Percentiles rank a stretch among this genome's conserved stretches.
Conservation (phyloP, 768 basidiomycete species). For the Coprinopsis sp. region DNA sequence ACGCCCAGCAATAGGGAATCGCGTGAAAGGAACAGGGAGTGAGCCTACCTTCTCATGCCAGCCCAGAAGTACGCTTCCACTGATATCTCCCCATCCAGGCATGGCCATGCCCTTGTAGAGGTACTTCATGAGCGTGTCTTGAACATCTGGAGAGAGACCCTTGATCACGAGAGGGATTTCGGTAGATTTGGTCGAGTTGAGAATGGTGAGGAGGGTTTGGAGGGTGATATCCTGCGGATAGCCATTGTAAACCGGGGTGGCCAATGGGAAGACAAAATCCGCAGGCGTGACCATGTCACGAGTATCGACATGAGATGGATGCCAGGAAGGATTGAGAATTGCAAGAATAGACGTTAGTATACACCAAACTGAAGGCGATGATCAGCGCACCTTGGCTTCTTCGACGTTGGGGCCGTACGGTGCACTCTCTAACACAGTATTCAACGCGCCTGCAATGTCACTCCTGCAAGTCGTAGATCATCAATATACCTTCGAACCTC, state of each 20-base stretch:
- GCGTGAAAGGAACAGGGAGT: background rate
- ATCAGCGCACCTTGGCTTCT: constrained; percentile 76
- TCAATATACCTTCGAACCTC: background rate
- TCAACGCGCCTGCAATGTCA: constrained; percentile 72
- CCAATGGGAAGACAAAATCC: background rate
- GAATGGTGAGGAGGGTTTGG: constrained; percentile 76
- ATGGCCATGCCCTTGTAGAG: constrained; percentile 94
- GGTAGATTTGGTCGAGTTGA: constrained; percentile 89
- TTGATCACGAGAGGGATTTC: constrained; percentile 80
- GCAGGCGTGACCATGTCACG: background rate
- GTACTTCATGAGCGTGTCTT: constrained; percentile 96
- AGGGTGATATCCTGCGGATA: constrained; percentile 64
- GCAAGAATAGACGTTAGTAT: background rate
- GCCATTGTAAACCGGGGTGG: background rate
- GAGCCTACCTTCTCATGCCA: constrained; percentile 93
- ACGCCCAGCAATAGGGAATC: background rate
- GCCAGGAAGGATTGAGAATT: background rate
- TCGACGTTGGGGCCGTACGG: constrained; percentile 88
- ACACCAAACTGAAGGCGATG: background rate
- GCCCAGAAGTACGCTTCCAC: constrained; percentile 59
- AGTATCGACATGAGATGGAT: background rate
- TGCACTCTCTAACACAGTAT: constrained; percentile 64
- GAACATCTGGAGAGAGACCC: constrained; percentile 62
- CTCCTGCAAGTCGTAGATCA: constrained; percentile 41
- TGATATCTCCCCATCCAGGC: constrained; percentile 57